These are phyloP conservation scores for Melanogaster broomeanus DNA, from an alignment of 768 basidiomycete genomes.

Conservation along the genomic window DNA sequence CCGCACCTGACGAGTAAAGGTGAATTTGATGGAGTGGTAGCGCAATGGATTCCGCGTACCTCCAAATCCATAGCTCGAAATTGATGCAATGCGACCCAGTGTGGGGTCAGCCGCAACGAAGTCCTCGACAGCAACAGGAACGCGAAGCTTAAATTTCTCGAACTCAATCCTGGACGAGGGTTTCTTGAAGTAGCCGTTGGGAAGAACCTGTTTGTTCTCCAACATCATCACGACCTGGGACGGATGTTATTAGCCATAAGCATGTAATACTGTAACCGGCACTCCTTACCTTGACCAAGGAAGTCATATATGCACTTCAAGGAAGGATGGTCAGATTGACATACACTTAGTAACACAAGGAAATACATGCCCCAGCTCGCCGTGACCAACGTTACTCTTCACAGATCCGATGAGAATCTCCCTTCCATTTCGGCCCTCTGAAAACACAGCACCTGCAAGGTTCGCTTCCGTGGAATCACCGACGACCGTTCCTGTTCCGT, in stretches of 20 bases:
- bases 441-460: conserved; percentile 40
- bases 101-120: conserved; percentile 5
- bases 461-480: conserved; percentile 50
- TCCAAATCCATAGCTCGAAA: conserved; percentile 15
- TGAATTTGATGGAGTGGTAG: neutral
- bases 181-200: conserved; percentile 15
- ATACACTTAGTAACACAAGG: conserved; percentile 23
- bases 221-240: conserved; percentile 29
- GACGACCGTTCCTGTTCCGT: conserved; percentile 46
- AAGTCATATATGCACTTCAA: conserved; percentile 43
- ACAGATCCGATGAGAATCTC: conserved; percentile 44
- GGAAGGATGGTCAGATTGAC: neutral
- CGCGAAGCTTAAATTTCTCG: conserved; percentile 13
- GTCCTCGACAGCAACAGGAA: conserved; percentile 9
- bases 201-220: conserved; percentile 11
- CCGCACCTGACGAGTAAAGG: neutral
- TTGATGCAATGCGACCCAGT: conserved; percentile 10
- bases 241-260: conserved; percentile 39
- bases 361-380: neutral
- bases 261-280: conserved; percentile 4
- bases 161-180: conserved; percentile 15
- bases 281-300: conserved; percentile 48
- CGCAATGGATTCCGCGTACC: conserved; percentile 1
- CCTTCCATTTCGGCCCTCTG: conserved; percentile 18
- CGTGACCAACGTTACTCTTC: conserved; percentile 49